Conservation (phyloP, 345 rosid genomes). For the Schrenkiella parvula region DNA sequence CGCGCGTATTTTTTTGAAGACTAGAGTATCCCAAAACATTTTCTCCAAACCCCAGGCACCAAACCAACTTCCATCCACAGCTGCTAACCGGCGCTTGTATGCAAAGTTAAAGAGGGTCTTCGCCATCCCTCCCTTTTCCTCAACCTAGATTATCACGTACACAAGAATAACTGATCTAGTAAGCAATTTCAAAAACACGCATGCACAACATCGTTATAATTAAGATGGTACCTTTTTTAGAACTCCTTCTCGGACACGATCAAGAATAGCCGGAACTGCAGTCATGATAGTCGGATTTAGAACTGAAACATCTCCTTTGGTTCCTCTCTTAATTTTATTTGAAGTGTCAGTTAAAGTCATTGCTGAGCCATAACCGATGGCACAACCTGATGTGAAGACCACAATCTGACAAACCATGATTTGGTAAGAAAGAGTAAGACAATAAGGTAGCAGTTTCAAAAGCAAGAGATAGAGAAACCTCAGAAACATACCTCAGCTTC, state of each 20-base stretch:
- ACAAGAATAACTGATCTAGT: neutral
- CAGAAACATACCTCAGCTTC: conserved; percentile 69
- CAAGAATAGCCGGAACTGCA: conserved; percentile 87
- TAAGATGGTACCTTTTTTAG: conserved; percentile 57
- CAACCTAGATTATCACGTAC: conserved; percentile 46
- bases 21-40: conserved; percentile 61
- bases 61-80: conserved; percentile 86
- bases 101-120: conserved; percentile 64
- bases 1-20: conserved; percentile 60
- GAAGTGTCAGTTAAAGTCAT: conserved; percentile 81
- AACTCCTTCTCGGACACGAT: conserved; percentile 83
- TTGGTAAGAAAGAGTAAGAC: conserved; percentile 12
- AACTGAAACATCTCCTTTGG: conserved; percentile 82
- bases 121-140: conserved; percentile 67
- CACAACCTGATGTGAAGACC: conserved; percentile 60
- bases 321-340: conserved; percentile 79
- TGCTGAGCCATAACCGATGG: conserved; percentile 87
- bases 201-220: neutral
- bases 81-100: conserved; percentile 63
- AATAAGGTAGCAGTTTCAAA: neutral
- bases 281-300: conserved; percentile 81
- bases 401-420: conserved; percentile 48
- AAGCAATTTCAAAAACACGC: neutral
- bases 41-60: conserved; percentile 92
- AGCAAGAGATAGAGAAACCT: neutral